Evolutionary conservation across 2,329 filamentous ascomycete genomes (phyloP).

Genomic region (Colletotrichum sp.): DNA sequence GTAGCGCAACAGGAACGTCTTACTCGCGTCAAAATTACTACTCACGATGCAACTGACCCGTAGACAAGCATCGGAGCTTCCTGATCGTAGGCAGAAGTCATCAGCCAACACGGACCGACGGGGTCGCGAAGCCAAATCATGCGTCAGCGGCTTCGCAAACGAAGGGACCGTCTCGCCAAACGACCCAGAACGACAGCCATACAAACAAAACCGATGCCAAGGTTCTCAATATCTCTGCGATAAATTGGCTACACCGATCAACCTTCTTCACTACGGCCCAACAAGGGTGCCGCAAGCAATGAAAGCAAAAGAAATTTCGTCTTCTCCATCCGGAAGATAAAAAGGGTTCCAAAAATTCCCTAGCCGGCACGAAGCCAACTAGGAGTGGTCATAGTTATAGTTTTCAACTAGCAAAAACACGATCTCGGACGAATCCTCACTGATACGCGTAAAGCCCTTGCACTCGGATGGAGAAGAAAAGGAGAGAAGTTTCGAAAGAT

Average conservation of each 20-base stretch:
- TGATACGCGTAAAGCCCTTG: conserved; percentile 82
- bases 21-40: background rate
- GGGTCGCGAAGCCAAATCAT: background rate
- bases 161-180: background rate
- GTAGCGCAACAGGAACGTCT: background rate
- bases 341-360: conserved; percentile 77
- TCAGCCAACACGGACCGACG: background rate
- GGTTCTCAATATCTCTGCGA: background rate
- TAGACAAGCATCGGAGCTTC: background rate
- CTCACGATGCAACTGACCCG: background rate
- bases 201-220: no score
- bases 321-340: conserved; percentile 35
- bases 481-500: conserved; percentile 27
- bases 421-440: conserved; percentile 88
- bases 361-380: conserved; percentile 68
- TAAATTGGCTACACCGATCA: background rate
- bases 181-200: no score
- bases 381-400: conserved; percentile 79
- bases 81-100: background rate
- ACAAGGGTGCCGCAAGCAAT: conserved; percentile 46
- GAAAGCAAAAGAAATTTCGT: conserved; percentile 46
- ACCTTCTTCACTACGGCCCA: conserved; percentile 55
- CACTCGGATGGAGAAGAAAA: conserved; percentile 63
- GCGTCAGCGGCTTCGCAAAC: background rate
- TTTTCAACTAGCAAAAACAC: conserved; percentile 92